Evolutionary conservation across 2,329 filamentous ascomycete species (phyloP), one percentile per base, ranked within the genome.

Genomic region (Exophiala calicioides): DNA sequence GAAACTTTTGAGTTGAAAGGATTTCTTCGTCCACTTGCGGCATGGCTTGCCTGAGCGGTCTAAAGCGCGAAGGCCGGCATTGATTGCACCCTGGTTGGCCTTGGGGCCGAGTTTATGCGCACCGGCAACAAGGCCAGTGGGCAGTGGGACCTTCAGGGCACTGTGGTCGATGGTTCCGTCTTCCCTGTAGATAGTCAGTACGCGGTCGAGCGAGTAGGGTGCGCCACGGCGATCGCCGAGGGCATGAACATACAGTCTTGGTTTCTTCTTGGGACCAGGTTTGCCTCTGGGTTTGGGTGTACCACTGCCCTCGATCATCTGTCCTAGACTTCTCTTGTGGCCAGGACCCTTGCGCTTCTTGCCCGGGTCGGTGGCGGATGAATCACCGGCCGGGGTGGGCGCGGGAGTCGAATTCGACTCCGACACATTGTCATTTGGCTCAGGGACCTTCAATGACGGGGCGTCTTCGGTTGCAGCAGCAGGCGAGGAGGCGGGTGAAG

Each of bases 231-330:
- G 26, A n/a, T 3, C n/a, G 12, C 6, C 9, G 35, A 27, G 10
- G 15, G 21, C 19, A 20, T 15, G 21, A 23, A 85, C 90, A 73
- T 85, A 96, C 91, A 95, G 72, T 77, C 86, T 84, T 57, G 87
- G 84, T 74, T 94, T 95, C 81, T 96, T 95, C 80, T 96, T 97
- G 0, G 91, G 91, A 5, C 91, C 91, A 5, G 93, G 91, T 73
- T 95, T 94, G 64, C 86, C 86, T 65, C 88, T 77, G 44, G 84
- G 76, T 68, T 87, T 90, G n/a, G 84, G 75, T 19, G 73, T 63
- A 24, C 74, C 76, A 55, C 26, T 48, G 3, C 29, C 24, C 12
- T 90, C 87, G 61, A 72, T 68, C 61, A 50, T 53, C 41, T 70
- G 74, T 61, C 68, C 70, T 48, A 68, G 66, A 52, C 70, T 69